Evolutionary conservation across 2,329 filamentous ascomycete species (phyloP), one percentile per base, ranked within the genome.

Genomic region (Aspergillus sp.): DNA sequence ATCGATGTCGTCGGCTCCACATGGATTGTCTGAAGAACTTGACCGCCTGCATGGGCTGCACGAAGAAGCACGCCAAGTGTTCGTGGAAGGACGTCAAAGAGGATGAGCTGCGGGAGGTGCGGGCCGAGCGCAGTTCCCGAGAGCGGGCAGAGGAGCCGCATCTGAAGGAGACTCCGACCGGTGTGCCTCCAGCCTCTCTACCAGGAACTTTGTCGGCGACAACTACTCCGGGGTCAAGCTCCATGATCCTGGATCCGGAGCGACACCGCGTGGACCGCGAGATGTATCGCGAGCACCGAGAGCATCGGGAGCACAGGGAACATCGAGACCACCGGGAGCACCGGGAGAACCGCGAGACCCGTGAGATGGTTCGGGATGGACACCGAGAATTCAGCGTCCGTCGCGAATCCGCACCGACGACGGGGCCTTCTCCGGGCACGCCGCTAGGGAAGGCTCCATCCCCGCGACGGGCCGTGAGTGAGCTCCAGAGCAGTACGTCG

Each of bases 41-140:
- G 45, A 96, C 91, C 0, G 91, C 91, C 9, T 96, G 92, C 70
- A 86, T 89, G 74, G 91, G 91, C 22, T 96, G 92, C 74, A 96
- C 92, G 0, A 93, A 91, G 73, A 96, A 96, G 73, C 92, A 96
- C 72, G 91, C 91, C 20, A 93, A 92, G 69, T 96, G 92, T 73
- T 88, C 87, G 14, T 96, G 92, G 92, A 90, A 88, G 65, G 87
- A 90, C 49, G 85, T 95, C n/a, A 87, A 86, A 16, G 86, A 91
- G 32, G 88, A 89, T 3, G 92, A 96, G 67, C 64, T 86, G 11
- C 72, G 69, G 16, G 70, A 73, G 20, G 56, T 60, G 24, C 74
- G 65, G 54, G 57, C 56, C 29, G 60, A 61, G 22, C 65, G 52
- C 45, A 61, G 29, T 54, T 56, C 54, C 7, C 64, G 55, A 18